These are phyloP conservation scores for Laetiporus sulphureus DNA, from an alignment of 1,284 basidiomycete genomes.

Conservation along the genomic window DNA sequence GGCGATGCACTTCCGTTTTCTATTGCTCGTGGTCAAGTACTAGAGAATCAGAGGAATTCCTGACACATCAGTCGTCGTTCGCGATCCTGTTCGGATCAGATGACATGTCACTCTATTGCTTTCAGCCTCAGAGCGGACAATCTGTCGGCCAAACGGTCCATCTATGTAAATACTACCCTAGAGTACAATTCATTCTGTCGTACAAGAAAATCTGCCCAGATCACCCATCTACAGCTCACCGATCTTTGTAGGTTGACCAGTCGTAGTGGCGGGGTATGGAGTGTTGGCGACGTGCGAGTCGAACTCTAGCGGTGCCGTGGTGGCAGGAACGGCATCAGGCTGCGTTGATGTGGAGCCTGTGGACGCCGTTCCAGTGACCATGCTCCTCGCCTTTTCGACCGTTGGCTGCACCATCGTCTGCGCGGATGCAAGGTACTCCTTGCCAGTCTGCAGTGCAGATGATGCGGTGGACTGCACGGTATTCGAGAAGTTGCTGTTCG, in stretches of 20 bases:
- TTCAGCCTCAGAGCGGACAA: no score
- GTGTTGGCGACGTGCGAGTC: slow-evolving; percentile 30
- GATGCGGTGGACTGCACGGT: slow-evolving; percentile 27
- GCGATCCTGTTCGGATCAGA: no score
- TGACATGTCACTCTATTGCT: no score
- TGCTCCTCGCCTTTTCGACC: slow-evolving; percentile 22
- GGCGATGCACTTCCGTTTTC: no score
- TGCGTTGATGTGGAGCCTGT: slow-evolving; percentile 12
- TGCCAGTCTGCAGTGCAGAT: slow-evolving; percentile 32
- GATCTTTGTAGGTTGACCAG: slow-evolving; percentile 17
- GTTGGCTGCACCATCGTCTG: slow-evolving; percentile 33
- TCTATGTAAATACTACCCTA: no score
- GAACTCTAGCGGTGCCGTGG: slow-evolving; percentile 37
- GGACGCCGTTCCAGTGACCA: slow-evolving; percentile 13
- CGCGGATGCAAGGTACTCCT: slow-evolving; percentile 34
- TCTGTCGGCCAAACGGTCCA: no score
- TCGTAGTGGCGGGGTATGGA: slow-evolving; percentile 29
- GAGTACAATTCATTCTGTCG: no score
- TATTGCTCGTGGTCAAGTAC: no score
- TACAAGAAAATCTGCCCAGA: no score
- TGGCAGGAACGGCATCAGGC: slow-evolving; percentile 30
- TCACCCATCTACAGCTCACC: slow-evolving; percentile 12
- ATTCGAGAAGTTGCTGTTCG: slow-evolving; percentile 19
- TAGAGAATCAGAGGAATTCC: no score
- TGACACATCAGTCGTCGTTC: no score